These are phyloP conservation scores for Termitomyces sp. DNA, from an alignment of 768 basidiomycete genomes.

Conservation along the genomic window DNA sequence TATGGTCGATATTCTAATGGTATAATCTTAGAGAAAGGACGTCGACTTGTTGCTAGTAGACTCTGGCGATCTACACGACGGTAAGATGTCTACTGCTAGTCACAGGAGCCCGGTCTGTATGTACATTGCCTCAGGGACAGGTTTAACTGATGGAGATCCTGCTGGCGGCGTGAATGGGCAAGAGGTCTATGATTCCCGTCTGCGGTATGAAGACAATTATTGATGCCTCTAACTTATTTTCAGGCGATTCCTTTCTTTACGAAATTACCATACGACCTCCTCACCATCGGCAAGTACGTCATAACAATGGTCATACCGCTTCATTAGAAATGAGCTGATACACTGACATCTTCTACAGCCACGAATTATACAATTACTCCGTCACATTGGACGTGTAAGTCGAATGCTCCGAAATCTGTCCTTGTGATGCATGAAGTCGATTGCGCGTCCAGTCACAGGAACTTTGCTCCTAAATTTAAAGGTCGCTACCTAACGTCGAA, in stretches of 20 bases:
- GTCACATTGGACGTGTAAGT: constrained; percentile 61
- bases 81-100: constrained; percentile 19
- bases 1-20: neutral
- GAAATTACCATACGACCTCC: constrained; percentile 72
- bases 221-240: neutral
- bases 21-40: constrained; percentile 20
- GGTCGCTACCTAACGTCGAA: constrained; percentile 83
- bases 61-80: constrained; percentile 35
- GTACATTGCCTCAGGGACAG: constrained; percentile 45
- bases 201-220: neutral
- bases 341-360: constrained; percentile 31
- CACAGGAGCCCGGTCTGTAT: neutral
- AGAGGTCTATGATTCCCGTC: constrained; percentile 34
- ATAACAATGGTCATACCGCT: neutral
- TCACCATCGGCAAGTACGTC: constrained; percentile 79
- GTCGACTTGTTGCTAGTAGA: neutral
- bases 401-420: neutral
- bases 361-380: constrained; percentile 75
- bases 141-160: constrained; percentile 71
- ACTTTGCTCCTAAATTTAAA: constrained; percentile 56
- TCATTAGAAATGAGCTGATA: too few relatives aligned
- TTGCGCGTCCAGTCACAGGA: constrained; percentile 39
- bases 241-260: constrained; percentile 74
- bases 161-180: constrained; percentile 67
- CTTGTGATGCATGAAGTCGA: neutral